phyloP scores from a whole-genome alignment of 139 green algal species.

The Chlorella sp. region DNA sequence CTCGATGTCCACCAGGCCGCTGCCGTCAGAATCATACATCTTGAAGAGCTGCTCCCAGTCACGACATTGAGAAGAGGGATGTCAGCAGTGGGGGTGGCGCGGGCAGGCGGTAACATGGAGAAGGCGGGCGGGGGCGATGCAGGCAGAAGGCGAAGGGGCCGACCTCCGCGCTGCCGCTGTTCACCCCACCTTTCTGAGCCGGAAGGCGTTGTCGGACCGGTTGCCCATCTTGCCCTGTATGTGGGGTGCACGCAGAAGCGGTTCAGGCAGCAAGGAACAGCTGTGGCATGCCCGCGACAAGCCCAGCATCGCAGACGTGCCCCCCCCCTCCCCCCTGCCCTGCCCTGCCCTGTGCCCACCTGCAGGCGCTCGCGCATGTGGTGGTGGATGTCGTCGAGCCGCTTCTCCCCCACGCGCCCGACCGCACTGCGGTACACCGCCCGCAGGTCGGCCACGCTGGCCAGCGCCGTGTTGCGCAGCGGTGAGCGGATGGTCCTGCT shows the following conservation, averaged over 20 bases:
- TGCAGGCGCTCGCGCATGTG: constrained; percentile 79
- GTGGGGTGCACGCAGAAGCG: too few relatives aligned
- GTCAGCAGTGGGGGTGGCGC: too few relatives aligned
- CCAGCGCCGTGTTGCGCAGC: constrained; percentile 77
- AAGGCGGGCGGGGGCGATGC: too few relatives aligned
- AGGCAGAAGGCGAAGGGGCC: too few relatives aligned
- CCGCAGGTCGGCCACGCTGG: constrained; percentile 54
- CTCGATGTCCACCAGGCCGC: constrained; percentile 65
- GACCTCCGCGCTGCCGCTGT: too few relatives aligned
- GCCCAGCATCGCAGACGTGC: too few relatives aligned
- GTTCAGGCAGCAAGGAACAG: too few relatives aligned
- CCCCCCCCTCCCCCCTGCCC: too few relatives aligned
- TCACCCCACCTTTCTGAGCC: constrained; percentile 64
- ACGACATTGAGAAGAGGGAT: too few relatives aligned
- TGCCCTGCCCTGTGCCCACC: too few relatives aligned
- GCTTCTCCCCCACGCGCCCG: constrained; percentile 75
- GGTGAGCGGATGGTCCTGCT: constrained; percentile 63
- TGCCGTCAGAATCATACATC: constrained; percentile 69
- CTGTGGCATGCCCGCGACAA: too few relatives aligned
- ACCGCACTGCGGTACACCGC: constrained; percentile 67
- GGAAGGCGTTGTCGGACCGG: constrained; percentile 80
- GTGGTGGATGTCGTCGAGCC: constrained; percentile 72
- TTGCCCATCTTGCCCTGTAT: constrained; percentile 79
- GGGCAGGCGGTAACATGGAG: too few relatives aligned
- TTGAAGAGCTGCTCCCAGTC: constrained; percentile 66